Percentiles rank a stretch among this genome's conserved stretches.
These are phyloP conservation scores for Aspergillus pseudoterreus DNA, from an alignment of 2,329 filamentous ascomycete genomes.

Conservation along the genomic window DNA sequence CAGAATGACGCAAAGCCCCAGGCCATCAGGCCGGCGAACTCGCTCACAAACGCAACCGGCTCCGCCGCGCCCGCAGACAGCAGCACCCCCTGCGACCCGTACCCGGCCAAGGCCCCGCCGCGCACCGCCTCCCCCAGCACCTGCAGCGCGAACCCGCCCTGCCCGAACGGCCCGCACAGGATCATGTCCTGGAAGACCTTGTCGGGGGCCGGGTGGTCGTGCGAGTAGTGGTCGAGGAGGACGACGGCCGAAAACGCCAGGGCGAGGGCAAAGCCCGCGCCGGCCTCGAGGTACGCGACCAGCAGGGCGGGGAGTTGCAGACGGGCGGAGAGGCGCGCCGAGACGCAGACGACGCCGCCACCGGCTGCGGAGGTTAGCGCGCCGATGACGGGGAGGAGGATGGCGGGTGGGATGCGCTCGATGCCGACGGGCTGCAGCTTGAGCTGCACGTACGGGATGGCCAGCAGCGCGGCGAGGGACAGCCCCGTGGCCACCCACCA, in stretches of 20 bases:
- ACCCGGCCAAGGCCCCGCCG: constrained; percentile 29
- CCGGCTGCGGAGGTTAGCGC: constrained; percentile 40
- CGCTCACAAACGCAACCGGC: constrained; percentile 31
- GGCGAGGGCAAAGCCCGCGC: constrained; percentile 31
- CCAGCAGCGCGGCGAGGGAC: constrained; percentile 29
- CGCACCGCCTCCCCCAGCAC: constrained; percentile 32
- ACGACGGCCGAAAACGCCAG: constrained; percentile 32
- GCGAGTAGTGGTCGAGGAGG: constrained; percentile 29
- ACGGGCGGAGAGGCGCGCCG: constrained; percentile 20
- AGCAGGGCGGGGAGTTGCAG: constrained; percentile 39
- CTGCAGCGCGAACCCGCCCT: constrained; percentile 39
- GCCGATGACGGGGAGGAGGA: constrained; percentile 38
- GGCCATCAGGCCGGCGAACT: constrained; percentile 36
- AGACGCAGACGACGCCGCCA: constrained; percentile 34
- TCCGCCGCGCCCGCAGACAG: constrained; percentile 30
- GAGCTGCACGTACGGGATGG: constrained; percentile 34
- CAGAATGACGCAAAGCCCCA: constrained; percentile 43
- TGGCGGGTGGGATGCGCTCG: constrained; percentile 29
- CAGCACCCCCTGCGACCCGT: constrained; percentile 28
- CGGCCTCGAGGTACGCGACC: constrained; percentile 39
- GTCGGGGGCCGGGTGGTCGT: constrained; percentile 16
- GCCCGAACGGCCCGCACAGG: constrained; percentile 38
- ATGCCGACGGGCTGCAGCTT: constrained; percentile 35
- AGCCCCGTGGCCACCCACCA: constrained; percentile 41
- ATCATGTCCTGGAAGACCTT: constrained; percentile 40